Conservation (phyloP, 1,284 basidiomycete genomes). For the Trichosporon coremiiforme region DNA sequence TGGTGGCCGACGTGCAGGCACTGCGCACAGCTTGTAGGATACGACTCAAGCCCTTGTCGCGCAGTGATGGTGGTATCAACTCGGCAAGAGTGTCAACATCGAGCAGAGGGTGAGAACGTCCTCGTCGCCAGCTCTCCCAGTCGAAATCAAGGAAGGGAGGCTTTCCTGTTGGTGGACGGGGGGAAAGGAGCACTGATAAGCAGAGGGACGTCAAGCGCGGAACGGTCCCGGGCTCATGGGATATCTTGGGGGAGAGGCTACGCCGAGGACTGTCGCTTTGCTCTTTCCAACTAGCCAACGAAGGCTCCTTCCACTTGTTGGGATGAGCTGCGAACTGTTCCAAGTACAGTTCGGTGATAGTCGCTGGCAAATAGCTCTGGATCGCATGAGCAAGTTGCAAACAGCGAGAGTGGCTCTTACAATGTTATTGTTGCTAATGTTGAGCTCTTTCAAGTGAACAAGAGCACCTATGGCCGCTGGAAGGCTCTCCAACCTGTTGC, state of each 20-base stretch:
- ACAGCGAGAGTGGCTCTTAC: constrained; percentile 33
- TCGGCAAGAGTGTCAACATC: constrained; percentile 37
- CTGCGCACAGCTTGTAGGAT: constrained; percentile 41
- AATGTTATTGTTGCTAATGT: constrained; percentile 54
- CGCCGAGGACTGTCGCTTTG: neutral
- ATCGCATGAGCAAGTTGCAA: neutral
- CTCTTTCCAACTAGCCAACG: no score
- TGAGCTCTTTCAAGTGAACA: constrained; percentile 49
- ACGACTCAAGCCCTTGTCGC: constrained; percentile 30
- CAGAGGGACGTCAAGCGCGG: constrained; percentile 42
- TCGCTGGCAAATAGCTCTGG: constrained; percentile 50
- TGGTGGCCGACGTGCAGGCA: constrained; percentile 19
- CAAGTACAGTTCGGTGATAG: constrained; percentile 48
- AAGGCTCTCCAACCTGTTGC: constrained; percentile 45
- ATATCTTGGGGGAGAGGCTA: constrained; percentile 18
- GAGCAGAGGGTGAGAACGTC: constrained; percentile 43
- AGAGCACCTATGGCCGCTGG: constrained; percentile 55
- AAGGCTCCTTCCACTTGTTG: constrained; percentile 36
- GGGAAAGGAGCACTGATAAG: constrained; percentile 46
- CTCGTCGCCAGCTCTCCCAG: constrained; percentile 37
- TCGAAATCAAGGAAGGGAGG: constrained; percentile 50
- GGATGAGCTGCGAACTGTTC: constrained; percentile 37
- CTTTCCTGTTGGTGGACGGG: constrained; percentile 38
- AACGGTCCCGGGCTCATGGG: constrained; percentile 27
- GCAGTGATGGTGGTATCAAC: constrained; percentile 35